Evolutionary conservation across 345 rosid species (phyloP).

Genomic region (Acer campestre): DNA sequence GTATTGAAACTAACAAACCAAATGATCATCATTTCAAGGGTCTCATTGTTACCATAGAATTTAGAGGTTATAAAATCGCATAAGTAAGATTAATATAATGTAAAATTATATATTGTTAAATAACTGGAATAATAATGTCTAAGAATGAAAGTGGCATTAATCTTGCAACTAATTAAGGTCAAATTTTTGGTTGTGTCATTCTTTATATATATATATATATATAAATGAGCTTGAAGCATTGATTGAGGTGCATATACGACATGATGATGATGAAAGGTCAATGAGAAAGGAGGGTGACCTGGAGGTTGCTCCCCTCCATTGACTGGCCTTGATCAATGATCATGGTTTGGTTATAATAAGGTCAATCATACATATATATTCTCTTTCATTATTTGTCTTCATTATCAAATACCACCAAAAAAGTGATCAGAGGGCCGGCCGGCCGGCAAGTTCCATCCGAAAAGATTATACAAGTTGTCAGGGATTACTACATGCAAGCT

Average conservation of each 20-base stretch:
- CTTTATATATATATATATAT: no score
- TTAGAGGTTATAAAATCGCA: background rate
- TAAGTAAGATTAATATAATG: no score
- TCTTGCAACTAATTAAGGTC: background rate
- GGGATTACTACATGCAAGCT: background rate
- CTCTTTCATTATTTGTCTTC: slow-evolving; percentile 21
- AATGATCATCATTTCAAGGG: background rate
- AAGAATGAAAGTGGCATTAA: background rate
- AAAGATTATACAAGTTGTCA: slow-evolving; percentile 13
- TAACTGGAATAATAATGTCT: no score
- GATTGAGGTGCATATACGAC: background rate
- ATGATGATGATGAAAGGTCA: slow-evolving; percentile 6
- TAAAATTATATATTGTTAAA: no score
- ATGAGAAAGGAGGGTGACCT: background rate
- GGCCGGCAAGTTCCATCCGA: slow-evolving; percentile 10
- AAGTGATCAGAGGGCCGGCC: slow-evolving; percentile 32
- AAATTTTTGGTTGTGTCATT: background rate
- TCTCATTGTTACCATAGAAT: background rate
- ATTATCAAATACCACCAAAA: slow-evolving; percentile 7
- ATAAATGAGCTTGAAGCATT: background rate
- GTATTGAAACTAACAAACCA: background rate
- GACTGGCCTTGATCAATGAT: slow-evolving; percentile 33
- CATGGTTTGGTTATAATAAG: slow-evolving; percentile 20
- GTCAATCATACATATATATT: slow-evolving; percentile 8
- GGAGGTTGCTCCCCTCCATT: slow-evolving; percentile 18